phyloP scores from a whole-genome alignment of 306 rosid species.

The Quercus mongolica region DNA sequence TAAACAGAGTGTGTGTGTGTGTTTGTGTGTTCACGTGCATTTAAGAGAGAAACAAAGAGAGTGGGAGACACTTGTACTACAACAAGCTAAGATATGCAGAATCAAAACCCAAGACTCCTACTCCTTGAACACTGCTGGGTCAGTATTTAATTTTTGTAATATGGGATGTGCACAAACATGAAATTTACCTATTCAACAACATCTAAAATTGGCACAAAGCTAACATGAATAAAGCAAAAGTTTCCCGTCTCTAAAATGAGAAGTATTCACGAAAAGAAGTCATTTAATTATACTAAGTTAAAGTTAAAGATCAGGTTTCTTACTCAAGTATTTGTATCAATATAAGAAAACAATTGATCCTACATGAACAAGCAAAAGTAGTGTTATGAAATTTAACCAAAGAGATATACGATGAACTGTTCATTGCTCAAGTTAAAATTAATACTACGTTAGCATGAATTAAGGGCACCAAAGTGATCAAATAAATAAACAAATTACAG shows the following conservation, averaged over 20 bases:
- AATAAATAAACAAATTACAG: neutral
- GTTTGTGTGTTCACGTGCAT: neutral
- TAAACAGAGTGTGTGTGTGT: neutral
- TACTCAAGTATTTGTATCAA: too few species aligned
- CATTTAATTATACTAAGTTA: neutral
- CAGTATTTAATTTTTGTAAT: constrained; percentile 72
- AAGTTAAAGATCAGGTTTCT: neutral
- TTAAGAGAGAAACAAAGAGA: constrained; percentile 11
- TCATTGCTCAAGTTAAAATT: too few species aligned
- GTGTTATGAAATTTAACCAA: too few species aligned
- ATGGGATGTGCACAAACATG: neutral
- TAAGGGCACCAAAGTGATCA: neutral
- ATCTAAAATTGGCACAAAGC: constrained; percentile 73
- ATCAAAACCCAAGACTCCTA: constrained; percentile 80
- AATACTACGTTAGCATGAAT: too few species aligned
- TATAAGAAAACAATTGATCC: too few species aligned
- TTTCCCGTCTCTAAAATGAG: constrained; percentile 57
- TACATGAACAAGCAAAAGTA: too few species aligned
- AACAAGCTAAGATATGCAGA: constrained; percentile 82
- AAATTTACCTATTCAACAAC: constrained; percentile 71
- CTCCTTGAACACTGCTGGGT: constrained; percentile 89
- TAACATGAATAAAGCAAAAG: constrained; percentile 82
- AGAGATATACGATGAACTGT: too few species aligned
- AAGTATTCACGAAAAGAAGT: constrained; percentile 14
- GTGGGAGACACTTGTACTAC: constrained; percentile 62